Evolutionary conservation across 441 rosid genomes (phyloP).

Genomic region (Croton setiger): DNA sequence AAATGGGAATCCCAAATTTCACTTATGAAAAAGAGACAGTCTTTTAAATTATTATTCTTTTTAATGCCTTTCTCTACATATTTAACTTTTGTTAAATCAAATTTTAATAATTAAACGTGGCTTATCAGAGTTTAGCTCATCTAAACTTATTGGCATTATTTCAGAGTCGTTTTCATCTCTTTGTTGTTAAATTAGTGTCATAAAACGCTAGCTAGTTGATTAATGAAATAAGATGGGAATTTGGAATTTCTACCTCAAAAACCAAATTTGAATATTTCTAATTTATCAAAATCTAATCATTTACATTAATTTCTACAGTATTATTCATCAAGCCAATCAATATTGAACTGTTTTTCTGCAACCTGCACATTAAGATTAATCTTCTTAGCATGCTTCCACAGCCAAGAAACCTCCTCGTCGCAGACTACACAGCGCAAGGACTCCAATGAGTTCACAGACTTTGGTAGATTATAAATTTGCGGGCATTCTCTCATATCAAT

Average conservation of each 20-base stretch:
- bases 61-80: too few relatives aligned
- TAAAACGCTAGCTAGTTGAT: neutral
- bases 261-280: neutral
- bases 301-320: slow-evolving; percentile 16
- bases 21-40: too few relatives aligned
- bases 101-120: too few relatives aligned
- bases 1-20: too few relatives aligned
- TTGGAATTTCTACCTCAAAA: neutral
- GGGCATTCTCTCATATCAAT: slow-evolving; percentile 87
- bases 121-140: too few relatives aligned
- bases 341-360: slow-evolving; percentile 51
- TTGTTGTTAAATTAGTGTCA: too few relatives aligned
- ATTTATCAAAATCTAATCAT: neutral
- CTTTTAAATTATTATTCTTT: too few relatives aligned
- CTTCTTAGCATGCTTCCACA: slow-evolving; percentile 56
- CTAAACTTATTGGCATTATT: too few relatives aligned
- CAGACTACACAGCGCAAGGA: slow-evolving; percentile 57
- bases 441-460: slow-evolving; percentile 41
- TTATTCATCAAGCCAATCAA: slow-evolving; percentile 74
- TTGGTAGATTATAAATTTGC: slow-evolving; percentile 35
- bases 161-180: too few relatives aligned
- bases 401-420: slow-evolving; percentile 56
- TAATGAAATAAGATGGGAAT: too few relatives aligned
- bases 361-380: slow-evolving; percentile 53
- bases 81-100: too few relatives aligned